phyloP scores from a whole-genome alignment of 1,284 basidiomycete species.

The Trichosporon sp. region DNA sequence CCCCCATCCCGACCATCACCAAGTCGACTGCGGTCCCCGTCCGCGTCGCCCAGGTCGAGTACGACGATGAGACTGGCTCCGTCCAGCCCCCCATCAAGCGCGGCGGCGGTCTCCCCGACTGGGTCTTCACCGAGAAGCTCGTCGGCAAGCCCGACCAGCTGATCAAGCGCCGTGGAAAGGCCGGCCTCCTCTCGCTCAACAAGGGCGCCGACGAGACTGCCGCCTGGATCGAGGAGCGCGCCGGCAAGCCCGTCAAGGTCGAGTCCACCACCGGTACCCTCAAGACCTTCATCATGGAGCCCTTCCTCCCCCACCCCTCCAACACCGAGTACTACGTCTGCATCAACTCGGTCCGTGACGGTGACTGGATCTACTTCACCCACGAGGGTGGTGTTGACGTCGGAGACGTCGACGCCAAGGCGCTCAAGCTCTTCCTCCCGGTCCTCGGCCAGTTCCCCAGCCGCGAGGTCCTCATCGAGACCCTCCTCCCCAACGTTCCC shows the following conservation, averaged over 20 bases:
- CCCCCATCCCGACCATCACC: slow-evolving; percentile 57
- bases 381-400: slow-evolving; percentile 99
- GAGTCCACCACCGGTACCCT: slow-evolving; percentile 91
- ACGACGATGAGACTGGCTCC: slow-evolving; percentile 78
- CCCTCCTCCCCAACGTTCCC: slow-evolving; percentile 78
- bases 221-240: slow-evolving; percentile 83
- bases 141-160: slow-evolving; percentile 96
- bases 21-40: slow-evolving; percentile 55
- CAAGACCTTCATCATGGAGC: slow-evolving; percentile 97
- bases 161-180: slow-evolving; percentile 99
- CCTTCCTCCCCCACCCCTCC: slow-evolving; percentile 92
- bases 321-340: slow-evolving; percentile 98
- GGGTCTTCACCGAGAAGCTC: slow-evolving; percentile 85
- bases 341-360: slow-evolving; percentile 93
- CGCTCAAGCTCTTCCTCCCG: slow-evolving; percentile 82
- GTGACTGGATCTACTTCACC: slow-evolving; percentile 96
- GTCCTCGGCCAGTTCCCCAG: slow-evolving; percentile 77
- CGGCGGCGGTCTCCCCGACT: slow-evolving; percentile 71
- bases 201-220: slow-evolving; percentile 85
- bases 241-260: slow-evolving; percentile 91
- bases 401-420: slow-evolving; percentile 98
- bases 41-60: slow-evolving; percentile 57
- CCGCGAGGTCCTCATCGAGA: slow-evolving; percentile 71
- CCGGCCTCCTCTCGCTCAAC: slow-evolving; percentile 91
- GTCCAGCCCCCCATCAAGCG: slow-evolving; percentile 68